phyloP scores from a whole-genome alignment of 164 flowering plant genomes.

The Paratinospora sagittata region DNA sequence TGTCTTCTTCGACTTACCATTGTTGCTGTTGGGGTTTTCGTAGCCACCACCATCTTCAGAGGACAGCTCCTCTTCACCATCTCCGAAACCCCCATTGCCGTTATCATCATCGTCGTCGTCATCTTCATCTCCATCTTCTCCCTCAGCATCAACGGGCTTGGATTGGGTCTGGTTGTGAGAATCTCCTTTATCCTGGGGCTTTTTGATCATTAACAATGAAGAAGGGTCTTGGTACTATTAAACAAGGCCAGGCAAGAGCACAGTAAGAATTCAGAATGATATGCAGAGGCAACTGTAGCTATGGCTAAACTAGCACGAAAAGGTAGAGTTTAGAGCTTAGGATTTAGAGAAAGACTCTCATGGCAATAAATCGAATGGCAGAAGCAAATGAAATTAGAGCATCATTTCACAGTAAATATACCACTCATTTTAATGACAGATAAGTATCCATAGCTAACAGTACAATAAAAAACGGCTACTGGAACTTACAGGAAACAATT shows the following conservation, averaged over 20 bases:
- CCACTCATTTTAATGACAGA: too few relatives aligned
- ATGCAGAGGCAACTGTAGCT: neutral
- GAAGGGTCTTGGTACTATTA: conserved; percentile 19
- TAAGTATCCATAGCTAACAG: too few relatives aligned
- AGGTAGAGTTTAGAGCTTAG: too few relatives aligned
- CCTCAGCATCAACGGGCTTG: conserved; percentile 29
- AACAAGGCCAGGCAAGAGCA: too few relatives aligned
- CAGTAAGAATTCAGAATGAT: neutral
- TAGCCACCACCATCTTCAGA: conserved; percentile 31
- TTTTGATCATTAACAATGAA: conserved; percentile 9
- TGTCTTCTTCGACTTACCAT: conserved; percentile 26
- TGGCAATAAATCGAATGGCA: too few relatives aligned
- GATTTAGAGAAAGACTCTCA: too few relatives aligned
- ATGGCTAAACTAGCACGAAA: neutral
- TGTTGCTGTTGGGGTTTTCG: conserved; percentile 22
- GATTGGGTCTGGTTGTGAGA: conserved; percentile 10
- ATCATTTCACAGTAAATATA: too few relatives aligned
- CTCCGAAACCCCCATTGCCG: conserved; percentile 29
- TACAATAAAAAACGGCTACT: too few relatives aligned
- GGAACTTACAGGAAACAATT: too few relatives aligned
- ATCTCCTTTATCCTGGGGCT: conserved; percentile 20
- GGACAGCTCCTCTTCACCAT: conserved; percentile 31
- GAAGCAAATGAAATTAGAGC: too few relatives aligned
- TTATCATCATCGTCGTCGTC: conserved; percentile 29
- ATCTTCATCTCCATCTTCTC: conserved; percentile 20